A percentile compares a stretch with the other conserved stretches of the same genome.
phyloP scores from a whole-genome alignment of 805 yeast genomes.

The Priceomyces castillae region DNA sequence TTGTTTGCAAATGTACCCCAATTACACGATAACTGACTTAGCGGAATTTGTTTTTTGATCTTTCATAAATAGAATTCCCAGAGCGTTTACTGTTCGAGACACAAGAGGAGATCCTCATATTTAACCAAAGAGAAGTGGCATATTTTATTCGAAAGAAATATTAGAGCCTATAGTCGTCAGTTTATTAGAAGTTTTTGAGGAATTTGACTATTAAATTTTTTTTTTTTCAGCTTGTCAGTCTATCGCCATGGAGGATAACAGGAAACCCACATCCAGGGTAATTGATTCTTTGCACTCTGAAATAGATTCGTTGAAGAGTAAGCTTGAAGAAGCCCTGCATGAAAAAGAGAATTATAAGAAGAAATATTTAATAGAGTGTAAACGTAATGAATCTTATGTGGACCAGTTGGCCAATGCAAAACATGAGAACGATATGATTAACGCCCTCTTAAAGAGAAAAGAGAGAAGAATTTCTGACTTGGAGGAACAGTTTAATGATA shows the following conservation, averaged over 20 bases:
- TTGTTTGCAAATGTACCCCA: slow-evolving; percentile 5
- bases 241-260: slow-evolving; percentile 19
- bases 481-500: slow-evolving; percentile 54
- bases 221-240: no score
- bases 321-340: slow-evolving; percentile 38
- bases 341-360: slow-evolving; percentile 50
- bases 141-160: no score
- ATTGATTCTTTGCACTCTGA: slow-evolving; percentile 55
- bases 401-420: slow-evolving; percentile 69
- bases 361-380: slow-evolving; percentile 45
- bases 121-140: no score
- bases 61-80: not conserved
- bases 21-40: slow-evolving; percentile 4
- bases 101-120: no score
- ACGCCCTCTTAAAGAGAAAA: slow-evolving; percentile 64
- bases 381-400: slow-evolving; percentile 51
- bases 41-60: slow-evolving; percentile 2
- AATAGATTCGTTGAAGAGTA: slow-evolving; percentile 43
- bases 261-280: slow-evolving; percentile 27
- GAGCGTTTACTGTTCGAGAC: no score
- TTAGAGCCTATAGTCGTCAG: no score
- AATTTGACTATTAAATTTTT: no score
- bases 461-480: slow-evolving; percentile 66
- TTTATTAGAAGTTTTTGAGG: no score
- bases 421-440: slow-evolving; percentile 75